A percentile compares a stretch with the other conserved stretches of the same genome.
Conservation (phyloP, 2,329 filamentous ascomycete species). For the Diaporthe sp. region DNA sequence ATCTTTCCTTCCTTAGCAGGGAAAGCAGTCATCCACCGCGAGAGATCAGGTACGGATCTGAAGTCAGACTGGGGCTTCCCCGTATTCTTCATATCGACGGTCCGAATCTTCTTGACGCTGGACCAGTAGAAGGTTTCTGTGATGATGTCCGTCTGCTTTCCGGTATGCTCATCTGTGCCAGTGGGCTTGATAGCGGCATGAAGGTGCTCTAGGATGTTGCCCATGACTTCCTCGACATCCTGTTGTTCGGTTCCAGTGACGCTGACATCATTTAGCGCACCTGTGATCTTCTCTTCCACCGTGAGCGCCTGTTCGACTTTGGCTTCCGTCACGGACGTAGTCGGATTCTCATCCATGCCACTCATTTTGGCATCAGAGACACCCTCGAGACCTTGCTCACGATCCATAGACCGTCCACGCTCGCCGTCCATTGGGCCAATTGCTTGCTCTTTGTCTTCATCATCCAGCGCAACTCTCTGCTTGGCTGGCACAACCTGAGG, state of each 20-base stretch:
- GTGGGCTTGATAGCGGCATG: constrained; percentile 85
- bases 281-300: constrained; percentile 60
- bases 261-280: constrained; percentile 59
- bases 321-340: constrained; percentile 38
- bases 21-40: constrained; percentile 70
- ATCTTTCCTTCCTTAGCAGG: constrained; percentile 60
- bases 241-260: constrained; percentile 78
- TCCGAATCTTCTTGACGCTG: constrained; percentile 65
- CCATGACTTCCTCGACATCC: constrained; percentile 96
- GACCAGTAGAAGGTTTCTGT: constrained; percentile 78
- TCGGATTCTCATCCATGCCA: constrained; percentile 40
- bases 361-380: constrained; percentile 38
- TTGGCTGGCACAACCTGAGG: constrained; percentile 41
- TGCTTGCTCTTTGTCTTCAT: constrained; percentile 38
- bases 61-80: constrained; percentile 58
- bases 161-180: constrained; percentile 69
- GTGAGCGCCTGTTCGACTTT: constrained; percentile 47
- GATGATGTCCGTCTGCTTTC: constrained; percentile 85
- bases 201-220: constrained; percentile 90
- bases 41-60: constrained; percentile 66
- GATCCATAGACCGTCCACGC: constrained; percentile 13
- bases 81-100: constrained; percentile 60
- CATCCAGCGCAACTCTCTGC: constrained; percentile 42
- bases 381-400: constrained; percentile 29
- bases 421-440: background rate